These are phyloP conservation scores for Leavenworthia alabamica DNA, from an alignment of 345 rosid species.

Conservation along the genomic window DNA sequence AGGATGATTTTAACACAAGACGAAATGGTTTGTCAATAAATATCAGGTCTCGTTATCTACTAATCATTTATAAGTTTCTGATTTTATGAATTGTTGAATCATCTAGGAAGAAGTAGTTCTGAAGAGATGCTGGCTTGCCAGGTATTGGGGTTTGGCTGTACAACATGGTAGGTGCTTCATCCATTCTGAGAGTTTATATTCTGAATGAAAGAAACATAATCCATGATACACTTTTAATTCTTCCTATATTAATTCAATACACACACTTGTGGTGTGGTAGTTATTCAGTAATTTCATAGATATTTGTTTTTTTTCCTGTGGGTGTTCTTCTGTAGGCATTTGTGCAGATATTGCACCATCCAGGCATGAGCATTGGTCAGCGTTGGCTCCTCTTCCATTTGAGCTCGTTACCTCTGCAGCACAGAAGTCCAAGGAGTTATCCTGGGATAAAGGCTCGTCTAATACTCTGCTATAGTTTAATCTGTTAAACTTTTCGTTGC, in stretches of 20 bases:
- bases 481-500: neutral
- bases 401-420: slow-evolving; percentile 96
- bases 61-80: slow-evolving; percentile 12
- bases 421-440: slow-evolving; percentile 86
- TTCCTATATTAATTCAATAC: neutral
- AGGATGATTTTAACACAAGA: slow-evolving; percentile 88
- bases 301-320: slow-evolving; percentile 20
- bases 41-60: slow-evolving; percentile 10
- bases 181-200: neutral
- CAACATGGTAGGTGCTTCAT: slow-evolving; percentile 63
- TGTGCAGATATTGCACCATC: slow-evolving; percentile 76
- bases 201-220: neutral
- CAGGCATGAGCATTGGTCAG: slow-evolving; percentile 94
- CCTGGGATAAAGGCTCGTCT: slow-evolving; percentile 62
- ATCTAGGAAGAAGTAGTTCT: slow-evolving; percentile 94
- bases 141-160: slow-evolving; percentile 96
- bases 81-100: slow-evolving; percentile 5
- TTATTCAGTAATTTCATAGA: neutral
- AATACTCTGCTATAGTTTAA: slow-evolving; percentile 1
- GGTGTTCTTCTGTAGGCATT: slow-evolving; percentile 42
- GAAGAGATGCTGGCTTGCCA: slow-evolving; percentile 99
- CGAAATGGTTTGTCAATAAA: slow-evolving; percentile 65
- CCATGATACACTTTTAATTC: neutral
- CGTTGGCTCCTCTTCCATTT: slow-evolving; percentile 96
- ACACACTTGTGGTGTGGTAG: neutral